phyloP scores from a whole-genome alignment of 2,329 filamentous ascomycete species.

The Penicillium frequentans region DNA sequence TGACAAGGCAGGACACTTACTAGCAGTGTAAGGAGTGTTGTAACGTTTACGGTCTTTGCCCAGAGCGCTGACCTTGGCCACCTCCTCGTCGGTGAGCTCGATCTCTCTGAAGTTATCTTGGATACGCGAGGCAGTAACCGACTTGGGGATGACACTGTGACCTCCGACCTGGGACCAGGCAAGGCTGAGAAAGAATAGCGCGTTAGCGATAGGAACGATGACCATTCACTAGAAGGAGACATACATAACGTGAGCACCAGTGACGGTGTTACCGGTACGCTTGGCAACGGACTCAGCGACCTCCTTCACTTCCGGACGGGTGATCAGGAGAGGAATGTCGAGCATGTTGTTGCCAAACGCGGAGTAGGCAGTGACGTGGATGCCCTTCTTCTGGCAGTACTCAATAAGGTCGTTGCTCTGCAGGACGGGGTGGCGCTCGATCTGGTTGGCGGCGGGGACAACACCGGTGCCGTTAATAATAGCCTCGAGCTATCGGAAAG shows the following conservation, averaged over 20 bases:
- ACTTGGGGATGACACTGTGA: constrained; percentile 46
- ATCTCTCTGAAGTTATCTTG: constrained; percentile 46
- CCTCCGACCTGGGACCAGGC: constrained; percentile 43
- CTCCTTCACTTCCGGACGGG: constrained; percentile 62
- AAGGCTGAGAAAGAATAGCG: constrained; percentile 20
- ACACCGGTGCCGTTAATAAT: constrained; percentile 57
- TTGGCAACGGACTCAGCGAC: constrained; percentile 59
- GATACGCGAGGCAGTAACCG: constrained; percentile 44
- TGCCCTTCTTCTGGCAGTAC: constrained; percentile 58
- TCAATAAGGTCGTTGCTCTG: constrained; percentile 60
- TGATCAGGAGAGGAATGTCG: constrained; percentile 63
- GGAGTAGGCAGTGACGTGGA: constrained; percentile 64
- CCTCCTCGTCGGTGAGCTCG: constrained; percentile 39
- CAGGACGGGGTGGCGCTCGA: constrained; percentile 68
- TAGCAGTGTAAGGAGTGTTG: constrained; percentile 36
- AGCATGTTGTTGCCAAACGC: constrained; percentile 61
- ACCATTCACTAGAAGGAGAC: background rate
- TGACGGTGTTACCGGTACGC: constrained; percentile 35
- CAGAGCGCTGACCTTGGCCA: constrained; percentile 35
- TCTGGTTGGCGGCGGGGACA: constrained; percentile 66
- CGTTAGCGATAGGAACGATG: constrained; percentile 2
- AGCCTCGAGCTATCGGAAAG: constrained; percentile 46
- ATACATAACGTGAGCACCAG: constrained; percentile 38
- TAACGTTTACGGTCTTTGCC: constrained; percentile 37
- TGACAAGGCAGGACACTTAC: constrained; percentile 13